Evolutionary conservation across 495 filamentous ascomycete genomes (phyloP).

Genomic region (Annulohypoxylon stygium): DNA sequence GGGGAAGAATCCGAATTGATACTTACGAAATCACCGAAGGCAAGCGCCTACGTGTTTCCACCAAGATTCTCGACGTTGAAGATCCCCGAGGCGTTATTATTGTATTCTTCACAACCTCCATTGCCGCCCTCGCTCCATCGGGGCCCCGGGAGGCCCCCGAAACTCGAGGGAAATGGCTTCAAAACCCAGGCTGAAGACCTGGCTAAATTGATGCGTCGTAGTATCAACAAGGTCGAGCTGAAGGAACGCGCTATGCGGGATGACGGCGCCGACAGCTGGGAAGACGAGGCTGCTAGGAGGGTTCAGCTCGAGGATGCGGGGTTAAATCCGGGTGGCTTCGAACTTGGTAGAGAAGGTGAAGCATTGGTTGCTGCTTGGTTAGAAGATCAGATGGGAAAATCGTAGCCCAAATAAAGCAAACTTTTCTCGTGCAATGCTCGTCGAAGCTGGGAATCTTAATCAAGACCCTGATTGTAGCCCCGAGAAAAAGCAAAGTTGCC

Average conservation of each 20-base stretch:
- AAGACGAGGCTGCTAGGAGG: conserved; percentile 33
- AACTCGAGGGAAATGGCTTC: conserved; percentile 50
- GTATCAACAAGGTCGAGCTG: conserved; percentile 54
- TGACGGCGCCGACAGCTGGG: conserved; percentile 37
- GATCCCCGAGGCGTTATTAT: conserved; percentile 55
- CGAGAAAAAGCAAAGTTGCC: no score
- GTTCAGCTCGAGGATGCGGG: conserved; percentile 41
- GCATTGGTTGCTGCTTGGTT: conserved; percentile 42
- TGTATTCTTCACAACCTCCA: conserved; percentile 48
- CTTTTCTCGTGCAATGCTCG: not conserved
- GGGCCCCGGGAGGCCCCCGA: conserved; percentile 24
- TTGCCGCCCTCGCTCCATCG: conserved; percentile 3
- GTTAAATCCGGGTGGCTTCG: not conserved
- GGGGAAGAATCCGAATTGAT: not conserved
- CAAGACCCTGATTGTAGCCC: not conserved
- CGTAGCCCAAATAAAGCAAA: not conserved
- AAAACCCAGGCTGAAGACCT: conserved; percentile 54
- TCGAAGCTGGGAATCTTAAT: not conserved
- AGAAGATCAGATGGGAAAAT: conserved; percentile 23
- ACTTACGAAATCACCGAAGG: conserved; percentile 39
- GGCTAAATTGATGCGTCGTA: conserved; percentile 53
- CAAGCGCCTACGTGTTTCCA: conserved; percentile 53
- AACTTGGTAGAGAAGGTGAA: conserved; percentile 20
- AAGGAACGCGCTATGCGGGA: conserved; percentile 48
- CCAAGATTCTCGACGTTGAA: conserved; percentile 52